Evolutionary conservation across 768 basidiomycete genomes (phyloP).

Genomic region (Candolleomyces aberdarensis): DNA sequence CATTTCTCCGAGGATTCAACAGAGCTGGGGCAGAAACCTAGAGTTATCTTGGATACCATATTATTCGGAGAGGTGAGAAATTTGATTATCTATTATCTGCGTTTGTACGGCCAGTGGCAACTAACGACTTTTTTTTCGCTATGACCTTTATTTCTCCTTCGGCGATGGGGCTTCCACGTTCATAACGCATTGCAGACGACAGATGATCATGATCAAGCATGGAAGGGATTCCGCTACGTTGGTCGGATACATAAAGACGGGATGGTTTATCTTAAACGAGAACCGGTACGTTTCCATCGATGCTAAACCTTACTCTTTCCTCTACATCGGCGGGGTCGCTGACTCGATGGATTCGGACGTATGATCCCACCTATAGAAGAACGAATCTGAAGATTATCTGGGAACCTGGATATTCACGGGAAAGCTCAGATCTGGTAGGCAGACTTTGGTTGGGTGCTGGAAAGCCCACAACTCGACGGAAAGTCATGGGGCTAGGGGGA

Average conservation of each 20-base stretch:
- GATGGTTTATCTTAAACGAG: constrained; percentile 55
- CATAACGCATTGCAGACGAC: constrained; percentile 39
- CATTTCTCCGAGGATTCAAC: constrained; percentile 4
- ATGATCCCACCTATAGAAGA: constrained; percentile 32
- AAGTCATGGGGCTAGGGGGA: constrained; percentile 39
- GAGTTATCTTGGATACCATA: constrained; percentile 28
- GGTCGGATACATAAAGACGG: constrained; percentile 62
- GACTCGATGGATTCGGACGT: neutral
- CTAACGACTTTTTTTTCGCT: neutral
- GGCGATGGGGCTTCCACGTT: neutral
- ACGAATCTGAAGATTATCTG: constrained; percentile 31
- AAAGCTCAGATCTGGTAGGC: constrained; percentile 39
- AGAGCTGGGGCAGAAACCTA: neutral
- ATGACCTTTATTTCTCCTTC: too few relatives aligned
- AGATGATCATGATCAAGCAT: constrained; percentile 52
- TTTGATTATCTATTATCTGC: neutral
- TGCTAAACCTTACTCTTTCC: neutral
- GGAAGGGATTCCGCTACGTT: constrained; percentile 61
- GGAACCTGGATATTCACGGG: constrained; percentile 61
- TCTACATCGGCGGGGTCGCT: constrained; percentile 1
- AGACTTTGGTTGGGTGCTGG: constrained; percentile 55
- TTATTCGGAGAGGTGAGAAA: constrained; percentile 40
- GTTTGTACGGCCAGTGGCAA: neutral
- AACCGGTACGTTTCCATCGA: constrained; percentile 43
- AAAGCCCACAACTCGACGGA: constrained; percentile 22